These are phyloP conservation scores for Clonostachys solani DNA, from an alignment of 2,329 filamentous ascomycete genomes.

Conservation along the genomic window DNA sequence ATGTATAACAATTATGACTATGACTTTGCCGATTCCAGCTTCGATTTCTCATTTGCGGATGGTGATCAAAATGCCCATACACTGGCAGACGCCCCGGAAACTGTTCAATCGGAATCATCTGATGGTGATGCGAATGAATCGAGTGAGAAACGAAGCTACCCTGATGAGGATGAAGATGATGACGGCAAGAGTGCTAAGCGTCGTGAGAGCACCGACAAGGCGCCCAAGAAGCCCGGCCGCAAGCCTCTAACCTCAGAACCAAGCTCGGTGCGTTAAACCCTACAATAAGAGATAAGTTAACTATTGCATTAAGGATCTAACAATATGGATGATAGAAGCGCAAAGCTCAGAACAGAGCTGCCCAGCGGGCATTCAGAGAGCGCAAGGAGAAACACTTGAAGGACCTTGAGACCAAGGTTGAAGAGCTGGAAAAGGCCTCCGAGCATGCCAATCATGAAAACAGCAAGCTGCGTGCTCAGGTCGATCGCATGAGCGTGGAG, in stretches of 20 bases:
- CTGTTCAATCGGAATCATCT: slow-evolving; percentile 52
- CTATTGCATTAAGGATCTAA: not conserved
- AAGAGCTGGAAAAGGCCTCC: slow-evolving; percentile 76
- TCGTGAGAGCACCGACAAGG: slow-evolving; percentile 78
- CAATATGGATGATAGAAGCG: slow-evolving; percentile 61
- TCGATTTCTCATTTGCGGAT: slow-evolving; percentile 59
- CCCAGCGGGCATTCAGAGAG: slow-evolving; percentile 89
- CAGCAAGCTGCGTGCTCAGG: slow-evolving; percentile 73
- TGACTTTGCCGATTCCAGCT: slow-evolving; percentile 71
- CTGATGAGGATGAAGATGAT: slow-evolving; percentile 67
- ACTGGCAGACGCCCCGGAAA: slow-evolving; percentile 71
- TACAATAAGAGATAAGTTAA: not conserved
- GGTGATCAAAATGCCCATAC: slow-evolving; percentile 53
- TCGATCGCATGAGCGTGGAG: slow-evolving; percentile 82
- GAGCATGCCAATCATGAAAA: slow-evolving; percentile 85
- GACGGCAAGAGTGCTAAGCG: slow-evolving; percentile 57
- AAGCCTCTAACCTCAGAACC: slow-evolving; percentile 96
- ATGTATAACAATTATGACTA: slow-evolving; percentile 74
- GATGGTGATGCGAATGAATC: slow-evolving; percentile 49
- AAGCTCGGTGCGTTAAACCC: slow-evolving; percentile 70
- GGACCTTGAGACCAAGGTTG: slow-evolving; percentile 75
- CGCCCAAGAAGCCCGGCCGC: slow-evolving; percentile 90
- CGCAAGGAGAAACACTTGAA: slow-evolving; percentile 90
- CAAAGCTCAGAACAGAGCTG: slow-evolving; percentile 92
- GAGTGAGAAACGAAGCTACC: slow-evolving; percentile 61